A percentile compares a stretch with the other conserved stretches of the same genome.
Evolutionary conservation across 78 protist genomes (phyloP).

Genomic region (Paulinella micropora): DNA sequence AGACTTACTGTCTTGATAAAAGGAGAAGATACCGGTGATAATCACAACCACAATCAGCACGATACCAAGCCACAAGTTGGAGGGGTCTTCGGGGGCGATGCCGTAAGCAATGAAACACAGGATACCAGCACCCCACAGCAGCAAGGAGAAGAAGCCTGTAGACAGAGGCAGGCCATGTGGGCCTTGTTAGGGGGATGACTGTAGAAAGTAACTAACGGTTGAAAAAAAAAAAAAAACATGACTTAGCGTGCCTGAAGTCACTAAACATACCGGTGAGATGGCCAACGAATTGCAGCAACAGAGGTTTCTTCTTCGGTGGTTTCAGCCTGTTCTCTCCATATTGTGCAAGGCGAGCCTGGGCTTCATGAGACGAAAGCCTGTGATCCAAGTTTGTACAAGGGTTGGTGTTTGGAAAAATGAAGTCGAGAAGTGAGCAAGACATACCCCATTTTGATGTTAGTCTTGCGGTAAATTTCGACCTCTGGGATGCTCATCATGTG

Average conservation of each 20-base stretch:
- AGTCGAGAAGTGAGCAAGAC: neutral
- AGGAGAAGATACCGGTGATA: slow-evolving; percentile 59
- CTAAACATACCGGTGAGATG: too few relatives aligned
- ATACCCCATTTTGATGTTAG: neutral
- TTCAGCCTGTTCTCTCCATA: neutral
- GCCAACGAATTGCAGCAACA: too few relatives aligned
- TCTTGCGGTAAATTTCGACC: neutral
- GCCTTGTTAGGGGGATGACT: too few relatives aligned
- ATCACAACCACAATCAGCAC: slow-evolving; percentile 66
- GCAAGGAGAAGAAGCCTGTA: slow-evolving; percentile 8
- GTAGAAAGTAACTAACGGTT: too few relatives aligned
- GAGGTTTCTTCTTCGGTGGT: too few relatives aligned
- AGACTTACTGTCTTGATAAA: slow-evolving; percentile 24
- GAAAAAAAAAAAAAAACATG: too few relatives aligned
- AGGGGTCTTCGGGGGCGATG: neutral
- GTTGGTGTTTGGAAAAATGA: neutral
- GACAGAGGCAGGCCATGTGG: too few relatives aligned
- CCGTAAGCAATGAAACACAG: slow-evolving; percentile 20
- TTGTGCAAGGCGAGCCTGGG: neutral
- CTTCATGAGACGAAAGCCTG: neutral
- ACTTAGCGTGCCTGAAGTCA: too few relatives aligned
- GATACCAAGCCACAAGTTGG: slow-evolving; percentile 54
- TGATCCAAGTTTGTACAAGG: too few relatives aligned
- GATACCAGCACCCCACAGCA: slow-evolving; percentile 9
- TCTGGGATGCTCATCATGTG: neutral